phyloP scores from a whole-genome alignment of 768 basidiomycete genomes.

The Exidia glandulosa region DNA sequence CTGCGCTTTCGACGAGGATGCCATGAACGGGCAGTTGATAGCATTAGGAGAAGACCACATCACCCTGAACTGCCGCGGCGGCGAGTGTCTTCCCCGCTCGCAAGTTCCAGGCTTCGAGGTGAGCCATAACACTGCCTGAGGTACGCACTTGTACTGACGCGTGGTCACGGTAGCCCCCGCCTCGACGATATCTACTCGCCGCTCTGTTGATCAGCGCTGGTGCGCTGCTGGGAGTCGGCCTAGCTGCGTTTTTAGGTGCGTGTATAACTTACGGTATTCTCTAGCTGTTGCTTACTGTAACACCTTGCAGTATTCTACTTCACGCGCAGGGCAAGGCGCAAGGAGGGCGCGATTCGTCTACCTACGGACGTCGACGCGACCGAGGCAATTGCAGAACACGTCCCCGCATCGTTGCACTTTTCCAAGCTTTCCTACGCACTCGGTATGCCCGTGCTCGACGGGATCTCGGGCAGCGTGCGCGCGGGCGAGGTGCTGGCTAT shows the following conservation, averaged over 20 bases:
- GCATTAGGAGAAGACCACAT: slow-evolving; percentile 91
- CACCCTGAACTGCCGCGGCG: slow-evolving; percentile 73
- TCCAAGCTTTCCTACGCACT: slow-evolving; percentile 72
- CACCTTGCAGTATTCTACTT: slow-evolving; percentile 73
- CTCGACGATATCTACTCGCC: neutral
- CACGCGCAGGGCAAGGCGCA: slow-evolving; percentile 36
- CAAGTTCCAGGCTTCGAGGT: slow-evolving; percentile 88
- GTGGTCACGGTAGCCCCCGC: neutral
- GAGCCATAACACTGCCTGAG: slow-evolving; percentile 18
- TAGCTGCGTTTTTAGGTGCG: neutral
- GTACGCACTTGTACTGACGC: slow-evolving; percentile 23
- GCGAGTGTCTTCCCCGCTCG: slow-evolving; percentile 88
- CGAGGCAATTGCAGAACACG: slow-evolving; percentile 82
- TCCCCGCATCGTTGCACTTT: slow-evolving; percentile 91
- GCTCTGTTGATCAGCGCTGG: neutral
- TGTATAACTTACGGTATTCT: neutral
- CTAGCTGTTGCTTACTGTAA: neutral
- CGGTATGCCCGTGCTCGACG: slow-evolving; percentile 52
- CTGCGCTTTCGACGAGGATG: slow-evolving; percentile 89
- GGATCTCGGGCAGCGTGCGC: slow-evolving; percentile 70
- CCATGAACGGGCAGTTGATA: slow-evolving; percentile 91
- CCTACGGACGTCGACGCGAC: slow-evolving; percentile 73
- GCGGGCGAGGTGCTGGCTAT: slow-evolving; percentile 90
- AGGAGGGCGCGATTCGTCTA: slow-evolving; percentile 55
- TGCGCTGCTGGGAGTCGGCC: neutral